These are phyloP conservation scores for Russula sp. DNA, from an alignment of 768 basidiomycete genomes.

Conservation along the genomic window DNA sequence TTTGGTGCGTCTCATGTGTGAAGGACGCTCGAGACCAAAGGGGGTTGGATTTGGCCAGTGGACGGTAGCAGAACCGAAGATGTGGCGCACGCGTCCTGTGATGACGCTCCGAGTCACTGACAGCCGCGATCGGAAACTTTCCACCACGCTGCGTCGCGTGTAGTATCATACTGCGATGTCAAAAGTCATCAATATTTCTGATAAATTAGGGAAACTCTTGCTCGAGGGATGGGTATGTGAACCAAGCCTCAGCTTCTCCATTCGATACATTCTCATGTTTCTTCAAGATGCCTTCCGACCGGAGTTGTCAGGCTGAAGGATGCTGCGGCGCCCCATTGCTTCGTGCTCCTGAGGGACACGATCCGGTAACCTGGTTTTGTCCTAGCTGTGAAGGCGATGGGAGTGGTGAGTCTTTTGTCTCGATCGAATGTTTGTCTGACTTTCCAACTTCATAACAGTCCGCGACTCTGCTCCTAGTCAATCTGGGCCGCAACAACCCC, in stretches of 20 bases:
- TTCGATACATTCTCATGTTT: slow-evolving; percentile 32
- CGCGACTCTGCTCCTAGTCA: not conserved
- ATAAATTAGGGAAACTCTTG: slow-evolving; percentile 47
- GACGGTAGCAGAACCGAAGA: not conserved
- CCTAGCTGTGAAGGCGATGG: slow-evolving; percentile 51
- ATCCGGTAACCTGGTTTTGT: slow-evolving; percentile 49
- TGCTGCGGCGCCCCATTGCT: slow-evolving; percentile 65
- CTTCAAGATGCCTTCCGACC: slow-evolving; percentile 47
- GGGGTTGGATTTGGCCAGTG: not conserved
- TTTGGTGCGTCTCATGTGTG: slow-evolving; percentile 22
- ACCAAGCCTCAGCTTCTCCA: not conserved
- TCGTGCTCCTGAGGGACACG: slow-evolving; percentile 53
- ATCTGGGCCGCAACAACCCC: slow-evolving; percentile 14
- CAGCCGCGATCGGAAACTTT: not conserved
- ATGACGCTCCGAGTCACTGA: not conserved
- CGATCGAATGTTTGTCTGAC: not conserved
- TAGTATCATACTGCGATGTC: slow-evolving; percentile 36
- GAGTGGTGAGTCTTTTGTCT: slow-evolving; percentile 29
- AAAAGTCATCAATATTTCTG: slow-evolving; percentile 51
- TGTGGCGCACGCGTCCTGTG: not conserved
- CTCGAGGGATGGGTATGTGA: slow-evolving; percentile 23
- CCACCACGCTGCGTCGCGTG: not conserved
- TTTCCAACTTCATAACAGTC: slow-evolving; percentile 8
- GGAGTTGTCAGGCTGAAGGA: slow-evolving; percentile 46
- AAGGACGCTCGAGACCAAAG: not conserved